Evolutionary conservation across 495 filamentous ascomycete species (phyloP), one percentile per base, ranked within the genome.

Genomic region (Xylaria intraflava): DNA sequence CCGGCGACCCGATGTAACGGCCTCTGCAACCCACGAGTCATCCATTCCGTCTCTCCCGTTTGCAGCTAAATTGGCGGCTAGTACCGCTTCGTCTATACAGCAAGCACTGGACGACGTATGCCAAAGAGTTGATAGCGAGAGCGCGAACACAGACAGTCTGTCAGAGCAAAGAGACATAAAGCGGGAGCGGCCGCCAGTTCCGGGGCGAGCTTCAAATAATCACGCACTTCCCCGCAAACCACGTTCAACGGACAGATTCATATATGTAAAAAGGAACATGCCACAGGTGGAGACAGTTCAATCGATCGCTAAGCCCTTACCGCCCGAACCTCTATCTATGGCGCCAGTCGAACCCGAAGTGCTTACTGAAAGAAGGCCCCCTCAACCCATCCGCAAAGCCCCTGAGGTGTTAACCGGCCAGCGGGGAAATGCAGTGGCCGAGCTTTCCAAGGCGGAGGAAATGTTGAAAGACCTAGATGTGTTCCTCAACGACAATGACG

Each of bases 41-140:
- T 53, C 56, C 24, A 44, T 50, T 30, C 59, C 51, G 43, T 61
- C 57, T 16, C 44, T 72, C 12, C 67, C 70, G 22, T 63, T 64
- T 44, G 61, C 65, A 19, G 68, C 69, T 42, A 64, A 58, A 35
- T 57, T 65, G 50, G 62, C 65, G 19, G 41, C 59, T 16, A 51
- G 62, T 19, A 66, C 67, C 9, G 56, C 58, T 22, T 72, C 66
- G 3, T 71, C 65, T 2, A 59, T 70, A 19, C 65, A 73, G 20
- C 58, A 62, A 42, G 70, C 71, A 14, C 56, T 74, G 2, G 63
- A 72, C 20, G 65, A 69, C 27, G 67, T 69, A 11, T 66, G 63
- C 17, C 53, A 61, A 8, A 64, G 69, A 29, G 40, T 73, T 11
- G 65, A 70, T 0, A 58, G 55, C 7, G 66, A 69, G 62, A 65